Evolutionary conservation across 2,329 filamentous ascomycete species (phyloP).

Genomic region (Aureobasidium zeae): DNA sequence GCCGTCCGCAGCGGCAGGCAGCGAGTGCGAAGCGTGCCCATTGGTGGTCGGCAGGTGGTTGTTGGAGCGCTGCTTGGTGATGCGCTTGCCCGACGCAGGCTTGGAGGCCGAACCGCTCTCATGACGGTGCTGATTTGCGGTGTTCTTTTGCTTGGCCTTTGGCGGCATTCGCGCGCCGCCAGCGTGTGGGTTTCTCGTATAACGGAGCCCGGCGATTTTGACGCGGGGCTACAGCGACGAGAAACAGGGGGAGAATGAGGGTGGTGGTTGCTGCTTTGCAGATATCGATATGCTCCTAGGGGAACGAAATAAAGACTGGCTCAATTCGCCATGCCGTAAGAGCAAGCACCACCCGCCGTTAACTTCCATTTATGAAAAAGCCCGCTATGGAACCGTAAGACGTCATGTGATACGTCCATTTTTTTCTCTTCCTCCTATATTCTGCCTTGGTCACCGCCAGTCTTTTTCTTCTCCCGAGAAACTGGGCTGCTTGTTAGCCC

Average conservation of each 20-base stretch:
- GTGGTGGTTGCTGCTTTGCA: conserved; percentile 11
- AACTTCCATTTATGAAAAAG: conserved; percentile 4
- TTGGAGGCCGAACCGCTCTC: conserved; percentile 77
- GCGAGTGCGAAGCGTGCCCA: conserved; percentile 9
- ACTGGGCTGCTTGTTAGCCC: conserved; percentile 2
- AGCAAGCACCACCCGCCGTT: conserved; percentile 7
- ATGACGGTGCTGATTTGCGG: conserved; percentile 51
- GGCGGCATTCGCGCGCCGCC: conserved; percentile 38
- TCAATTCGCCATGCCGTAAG: conserved; percentile 10
- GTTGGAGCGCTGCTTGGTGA: conserved; percentile 37
- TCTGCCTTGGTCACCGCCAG: background rate
- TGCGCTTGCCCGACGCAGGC: conserved; percentile 58
- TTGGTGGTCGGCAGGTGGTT: conserved; percentile 25
- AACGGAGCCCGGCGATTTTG: conserved; percentile 14
- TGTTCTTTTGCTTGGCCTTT: conserved; percentile 36
- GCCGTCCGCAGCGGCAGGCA: conserved; percentile 28
- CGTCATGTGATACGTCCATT: conserved; percentile 1
- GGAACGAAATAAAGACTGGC: conserved; percentile 9
- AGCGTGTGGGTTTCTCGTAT: conserved; percentile 12
- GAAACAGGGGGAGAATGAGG: background rate
- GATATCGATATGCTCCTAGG: conserved; percentile 11
- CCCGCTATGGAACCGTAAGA: conserved; percentile 9
- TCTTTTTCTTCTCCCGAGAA: background rate
- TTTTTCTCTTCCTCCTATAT: background rate
- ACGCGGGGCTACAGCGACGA: conserved; percentile 12